A percentile compares a stretch with the other conserved stretches of the same genome.
Evolutionary conservation across 2,329 filamentous ascomycete genomes (phyloP).

Genomic region (Botrytis squamosa): DNA sequence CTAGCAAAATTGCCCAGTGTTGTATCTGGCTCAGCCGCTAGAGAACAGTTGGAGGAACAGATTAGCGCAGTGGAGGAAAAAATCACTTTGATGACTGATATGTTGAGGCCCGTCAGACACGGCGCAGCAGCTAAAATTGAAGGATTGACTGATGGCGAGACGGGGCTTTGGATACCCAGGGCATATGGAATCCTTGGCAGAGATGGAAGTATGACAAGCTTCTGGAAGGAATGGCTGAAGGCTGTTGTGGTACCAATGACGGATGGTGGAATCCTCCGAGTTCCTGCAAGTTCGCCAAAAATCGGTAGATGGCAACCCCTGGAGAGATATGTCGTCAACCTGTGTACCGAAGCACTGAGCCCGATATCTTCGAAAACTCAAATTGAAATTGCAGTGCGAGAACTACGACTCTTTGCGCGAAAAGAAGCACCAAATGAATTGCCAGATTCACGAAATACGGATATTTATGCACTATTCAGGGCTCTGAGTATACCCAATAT

Average conservation of each 20-base stretch:
- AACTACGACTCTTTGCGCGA: conserved; percentile 86
- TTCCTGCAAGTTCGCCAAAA: conserved; percentile 84
- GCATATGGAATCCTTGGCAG: conserved; percentile 90
- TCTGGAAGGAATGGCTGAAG: conserved; percentile 99
- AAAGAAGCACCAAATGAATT: conserved; percentile 93
- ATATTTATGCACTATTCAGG: conserved; percentile 90
- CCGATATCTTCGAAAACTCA: conserved; percentile 93
- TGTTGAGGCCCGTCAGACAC: conserved; percentile 86
- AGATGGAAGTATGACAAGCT: conserved; percentile 77
- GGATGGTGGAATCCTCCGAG: conserved; percentile 75
- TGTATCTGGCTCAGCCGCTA: conserved; percentile 74
- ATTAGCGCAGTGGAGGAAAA: conserved; percentile 97
- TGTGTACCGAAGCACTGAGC: conserved; percentile 92
- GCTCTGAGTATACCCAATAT: conserved; percentile 90
- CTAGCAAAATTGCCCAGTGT: conserved; percentile 79
- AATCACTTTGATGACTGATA: conserved; percentile 93
- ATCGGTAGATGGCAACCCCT: conserved; percentile 94
- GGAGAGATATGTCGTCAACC: conserved; percentile 93
- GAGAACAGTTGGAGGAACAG: conserved; percentile 86
- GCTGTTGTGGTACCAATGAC: conserved; percentile 95
- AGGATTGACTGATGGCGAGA: conserved; percentile 90
- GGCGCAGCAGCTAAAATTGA: conserved; percentile 97
- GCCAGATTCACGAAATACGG: conserved; percentile 84
- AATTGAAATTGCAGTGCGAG: conserved; percentile 85
- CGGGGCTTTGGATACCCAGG: conserved; percentile 90